Evolutionary conservation across 1,139 yeast species (phyloP), one percentile per base, ranked within the genome.

Genomic region (Scheffersomyces segobiensis): DNA sequence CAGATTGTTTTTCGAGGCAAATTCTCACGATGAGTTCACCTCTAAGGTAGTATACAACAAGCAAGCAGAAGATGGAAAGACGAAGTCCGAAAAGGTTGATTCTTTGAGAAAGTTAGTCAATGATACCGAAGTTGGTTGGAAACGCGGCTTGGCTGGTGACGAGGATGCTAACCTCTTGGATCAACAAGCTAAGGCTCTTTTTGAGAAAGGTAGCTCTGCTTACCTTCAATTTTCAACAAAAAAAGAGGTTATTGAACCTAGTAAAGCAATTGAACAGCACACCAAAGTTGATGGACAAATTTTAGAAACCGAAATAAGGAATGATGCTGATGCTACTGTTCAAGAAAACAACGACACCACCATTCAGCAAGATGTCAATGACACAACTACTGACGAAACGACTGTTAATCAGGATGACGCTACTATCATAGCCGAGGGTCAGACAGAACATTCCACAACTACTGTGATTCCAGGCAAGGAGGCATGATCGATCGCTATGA

Each of bases 1-100:
- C 72, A 82, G 90, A 62, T 77, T 95, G 66, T 88, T 90, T 68
- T 92, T 93, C 69, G 97, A 91, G 69, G 83, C 89, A 3, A 88
- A 85, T n/a, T 86, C 97, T 0, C 87, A 85, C 63, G 99, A 95
- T 74, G 89, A 88, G 63, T 93, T 90, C 68, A 83, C 92, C 2
- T 78, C 92, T 52, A 81, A 80, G 60, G 71, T 85, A 1, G 77
- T 84, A 3, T 85, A 74, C 62, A 73, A 68, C 49, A 74, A 72
- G 57, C 76, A 68, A 46, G 64, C 67, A 14, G 81, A 73, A 10
- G 75, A 71, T 5, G 19, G 60, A 10, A 65, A 62, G 53, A 57
- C 69, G 17, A 65, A 60, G 20, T 71, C 67, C 19, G 79, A 75
- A 2, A 76, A 71, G 56, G 63, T 73, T 8, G 68, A 72, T 4